Percentiles rank a stretch among this genome's conserved stretches.
phyloP scores from a whole-genome alignment of 2,329 filamentous ascomycete species.

The Verticillium nonalfalfae region DNA sequence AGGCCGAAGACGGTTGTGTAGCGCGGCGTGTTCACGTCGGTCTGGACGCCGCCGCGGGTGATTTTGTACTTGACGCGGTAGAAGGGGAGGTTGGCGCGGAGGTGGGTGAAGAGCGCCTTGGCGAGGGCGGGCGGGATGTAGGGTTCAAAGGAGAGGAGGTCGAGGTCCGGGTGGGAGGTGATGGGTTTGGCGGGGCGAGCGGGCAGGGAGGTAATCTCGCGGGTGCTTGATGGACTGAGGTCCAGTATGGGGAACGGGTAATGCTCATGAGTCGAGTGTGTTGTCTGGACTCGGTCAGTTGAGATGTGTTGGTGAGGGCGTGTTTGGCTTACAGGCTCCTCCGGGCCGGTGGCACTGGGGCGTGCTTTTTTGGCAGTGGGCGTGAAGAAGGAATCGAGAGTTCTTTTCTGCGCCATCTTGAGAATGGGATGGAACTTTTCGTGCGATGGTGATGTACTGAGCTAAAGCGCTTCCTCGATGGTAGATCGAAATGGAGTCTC shows the following conservation, averaged over 20 bases:
- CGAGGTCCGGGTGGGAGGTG: constrained; percentile 62
- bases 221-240: constrained; percentile 30
- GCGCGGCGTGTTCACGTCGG: constrained; percentile 50
- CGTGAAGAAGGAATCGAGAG: constrained; percentile 64
- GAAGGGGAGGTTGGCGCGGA: constrained; percentile 66
- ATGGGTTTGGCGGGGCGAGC: constrained; percentile 48
- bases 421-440: no score
- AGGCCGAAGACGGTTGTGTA: constrained; percentile 52
- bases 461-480: not conserved
- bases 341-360: constrained; percentile 6
- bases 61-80: constrained; percentile 71
- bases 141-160: constrained; percentile 70
- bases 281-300: not conserved
- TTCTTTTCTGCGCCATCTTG: constrained; percentile 45
- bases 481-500: not conserved
- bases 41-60: constrained; percentile 56
- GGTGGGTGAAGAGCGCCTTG: constrained; percentile 60
- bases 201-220: constrained; percentile 37
- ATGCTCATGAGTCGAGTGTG: constrained; percentile 30
- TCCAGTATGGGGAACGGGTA: constrained; percentile 46
- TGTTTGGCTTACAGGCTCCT: constrained; percentile 4
- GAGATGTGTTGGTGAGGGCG: not conserved
- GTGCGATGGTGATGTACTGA: no score
- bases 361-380: constrained; percentile 36
- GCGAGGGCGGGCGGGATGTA: constrained; percentile 56